Conservation (phyloP, 805 yeast species). For the Ogataea sp. region DNA sequence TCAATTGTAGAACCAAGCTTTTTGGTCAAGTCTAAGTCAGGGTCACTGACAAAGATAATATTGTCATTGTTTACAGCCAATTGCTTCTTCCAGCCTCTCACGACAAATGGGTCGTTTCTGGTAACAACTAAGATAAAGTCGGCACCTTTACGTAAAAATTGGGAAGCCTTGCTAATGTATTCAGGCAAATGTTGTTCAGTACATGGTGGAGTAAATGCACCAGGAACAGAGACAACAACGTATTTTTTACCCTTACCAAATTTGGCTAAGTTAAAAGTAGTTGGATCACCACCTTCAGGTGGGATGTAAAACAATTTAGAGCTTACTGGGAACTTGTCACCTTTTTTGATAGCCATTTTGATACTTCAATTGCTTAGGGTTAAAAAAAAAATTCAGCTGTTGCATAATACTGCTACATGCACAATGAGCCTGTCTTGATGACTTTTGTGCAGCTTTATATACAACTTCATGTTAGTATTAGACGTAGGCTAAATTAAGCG, state of each 20-base stretch:
- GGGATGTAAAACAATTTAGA: slow-evolving; percentile 27
- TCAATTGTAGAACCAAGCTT: slow-evolving; percentile 52
- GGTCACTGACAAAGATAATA: slow-evolving; percentile 57
- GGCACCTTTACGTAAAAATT: slow-evolving; percentile 51
- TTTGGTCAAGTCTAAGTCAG: slow-evolving; percentile 48
- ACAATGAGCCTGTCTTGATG: too few species aligned
- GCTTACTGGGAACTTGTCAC: slow-evolving; percentile 28
- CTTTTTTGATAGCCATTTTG: slow-evolving; percentile 15
- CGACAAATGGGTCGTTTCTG: slow-evolving; percentile 66
- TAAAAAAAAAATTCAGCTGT: too few species aligned
- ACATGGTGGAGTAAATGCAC: slow-evolving; percentile 84
- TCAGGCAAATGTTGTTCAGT: slow-evolving; percentile 67
- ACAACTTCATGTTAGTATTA: background rate
- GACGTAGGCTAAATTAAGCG: background rate
- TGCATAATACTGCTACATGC: too few species aligned
- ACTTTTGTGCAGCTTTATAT: background rate
- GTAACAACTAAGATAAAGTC: slow-evolving; percentile 57
- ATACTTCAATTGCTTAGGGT: too few species aligned
- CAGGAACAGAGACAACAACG: slow-evolving; percentile 72
- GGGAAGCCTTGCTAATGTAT: slow-evolving; percentile 39
- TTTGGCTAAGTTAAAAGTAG: slow-evolving; percentile 24
- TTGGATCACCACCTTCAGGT: slow-evolving; percentile 26
- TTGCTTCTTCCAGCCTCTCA: slow-evolving; percentile 58
- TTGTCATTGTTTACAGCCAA: slow-evolving; percentile 28
- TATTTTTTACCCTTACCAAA: slow-evolving; percentile 39